Evolutionary conservation across 192 early-diverging fungal species (phyloP).

Genomic region (Backusella sp.): DNA sequence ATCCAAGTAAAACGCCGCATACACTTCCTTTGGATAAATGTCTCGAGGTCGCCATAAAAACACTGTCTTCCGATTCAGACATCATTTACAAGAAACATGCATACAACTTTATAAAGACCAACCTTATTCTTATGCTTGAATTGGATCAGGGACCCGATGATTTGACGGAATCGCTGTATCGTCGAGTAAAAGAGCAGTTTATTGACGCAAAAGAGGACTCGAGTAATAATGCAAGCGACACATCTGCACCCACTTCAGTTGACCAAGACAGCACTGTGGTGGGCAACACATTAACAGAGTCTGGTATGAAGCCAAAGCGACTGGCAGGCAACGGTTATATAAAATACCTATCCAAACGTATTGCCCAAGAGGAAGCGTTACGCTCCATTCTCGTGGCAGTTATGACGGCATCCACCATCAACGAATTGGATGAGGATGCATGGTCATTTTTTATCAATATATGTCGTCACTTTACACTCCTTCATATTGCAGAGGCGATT

Average conservation of each 20-base stretch:
- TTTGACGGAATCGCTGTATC: constrained; percentile 39
- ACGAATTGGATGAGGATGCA: constrained; percentile 59
- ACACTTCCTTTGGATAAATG: constrained; percentile 59
- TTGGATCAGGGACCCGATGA: constrained; percentile 53
- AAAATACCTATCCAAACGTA: constrained; percentile 44
- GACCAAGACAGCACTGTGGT: constrained; percentile 49
- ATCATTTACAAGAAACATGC: constrained; percentile 56
- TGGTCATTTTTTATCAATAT: constrained; percentile 62
- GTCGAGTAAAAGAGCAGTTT: constrained; percentile 35
- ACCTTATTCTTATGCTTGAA: constrained; percentile 66
- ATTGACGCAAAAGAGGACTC: background rate
- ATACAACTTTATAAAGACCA: constrained; percentile 67
- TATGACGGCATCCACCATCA: constrained; percentile 62
- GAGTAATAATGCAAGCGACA: background rate
- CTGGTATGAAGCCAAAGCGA: constrained; percentile 28
- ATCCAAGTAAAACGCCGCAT: constrained; percentile 46
- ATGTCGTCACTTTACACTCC: constrained; percentile 73
- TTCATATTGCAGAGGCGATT: constrained; percentile 67
- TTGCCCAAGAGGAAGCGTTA: constrained; percentile 65
- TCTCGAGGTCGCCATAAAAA: constrained; percentile 49
- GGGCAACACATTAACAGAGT: constrained; percentile 14
- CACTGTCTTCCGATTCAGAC: constrained; percentile 53
- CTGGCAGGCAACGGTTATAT: constrained; percentile 29
- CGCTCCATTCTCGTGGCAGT: constrained; percentile 57
- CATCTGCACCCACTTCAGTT: constrained; percentile 7